Evolutionary conservation across 2,329 filamentous ascomycete genomes (phyloP).

Genomic region (Capronia coronata): DNA sequence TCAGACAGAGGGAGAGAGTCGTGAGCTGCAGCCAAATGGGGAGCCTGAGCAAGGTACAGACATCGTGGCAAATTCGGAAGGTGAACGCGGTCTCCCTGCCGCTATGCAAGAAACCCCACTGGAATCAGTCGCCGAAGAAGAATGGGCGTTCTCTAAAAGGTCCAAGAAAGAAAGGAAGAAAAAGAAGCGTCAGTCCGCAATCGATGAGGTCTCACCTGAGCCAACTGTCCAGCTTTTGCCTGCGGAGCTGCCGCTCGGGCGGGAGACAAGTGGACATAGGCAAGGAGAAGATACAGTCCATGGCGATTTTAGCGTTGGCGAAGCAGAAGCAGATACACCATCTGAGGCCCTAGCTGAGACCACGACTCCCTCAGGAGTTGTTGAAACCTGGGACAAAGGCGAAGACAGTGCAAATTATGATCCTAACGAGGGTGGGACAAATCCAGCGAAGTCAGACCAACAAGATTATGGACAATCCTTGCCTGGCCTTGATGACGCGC

Average conservation of each 20-base stretch:
- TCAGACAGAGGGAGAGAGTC: neutral
- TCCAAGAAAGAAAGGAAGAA: constrained; percentile 35
- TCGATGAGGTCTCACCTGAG: neutral
- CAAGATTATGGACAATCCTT: no score
- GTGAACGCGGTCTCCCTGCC: neutral
- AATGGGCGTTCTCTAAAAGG: constrained; percentile 27
- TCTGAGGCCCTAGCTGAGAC: neutral
- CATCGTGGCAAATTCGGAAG: neutral
- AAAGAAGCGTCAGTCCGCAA: constrained; percentile 17
- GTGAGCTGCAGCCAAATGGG: neutral
- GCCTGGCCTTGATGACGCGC: no score
- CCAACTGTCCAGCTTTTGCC: neutral
- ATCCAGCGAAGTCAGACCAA: no score
- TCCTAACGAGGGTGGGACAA: no score
- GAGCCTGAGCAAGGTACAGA: neutral
- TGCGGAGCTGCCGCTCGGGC: neutral
- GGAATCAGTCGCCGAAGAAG: constrained; percentile 3
- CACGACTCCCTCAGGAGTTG: neutral
- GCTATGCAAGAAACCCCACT: neutral
- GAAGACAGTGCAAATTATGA: no score
- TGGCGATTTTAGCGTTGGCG: neutral
- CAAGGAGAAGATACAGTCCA: neutral
- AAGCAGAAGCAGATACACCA: neutral
- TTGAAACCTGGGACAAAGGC: no score
- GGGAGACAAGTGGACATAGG: neutral